Conservation (phyloP, 192 early-diverging fungal genomes). For the Lunasporangiospora selenospora region DNA sequence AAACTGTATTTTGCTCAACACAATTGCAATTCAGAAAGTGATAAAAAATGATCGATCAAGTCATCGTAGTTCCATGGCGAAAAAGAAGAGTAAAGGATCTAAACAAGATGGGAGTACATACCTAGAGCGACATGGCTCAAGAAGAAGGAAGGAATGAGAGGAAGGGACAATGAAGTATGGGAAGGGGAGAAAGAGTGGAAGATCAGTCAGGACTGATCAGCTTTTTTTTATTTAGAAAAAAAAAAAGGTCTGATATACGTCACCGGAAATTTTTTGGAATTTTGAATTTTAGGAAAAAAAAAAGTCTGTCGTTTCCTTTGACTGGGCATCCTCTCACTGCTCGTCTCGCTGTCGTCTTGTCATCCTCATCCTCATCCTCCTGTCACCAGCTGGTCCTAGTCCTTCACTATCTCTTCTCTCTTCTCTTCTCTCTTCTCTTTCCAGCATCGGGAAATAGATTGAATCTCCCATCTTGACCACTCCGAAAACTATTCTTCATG, state of each 20-base stretch:
- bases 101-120: too few relatives aligned
- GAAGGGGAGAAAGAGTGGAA: not conserved
- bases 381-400: not conserved
- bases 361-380: not conserved
- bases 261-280: too few relatives aligned
- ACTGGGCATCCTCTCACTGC: not conserved
- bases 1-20: slow-evolving; percentile 49
- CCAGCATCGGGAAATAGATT: not conserved
- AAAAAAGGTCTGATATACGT: not conserved
- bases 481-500: too few relatives aligned
- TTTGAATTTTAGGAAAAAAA: not conserved
- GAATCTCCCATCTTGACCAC: too few relatives aligned
- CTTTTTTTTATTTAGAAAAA: slow-evolving; percentile 9
- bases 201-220: not conserved
- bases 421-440: not conserved
- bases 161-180: too few relatives aligned
- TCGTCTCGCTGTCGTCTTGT: not conserved
- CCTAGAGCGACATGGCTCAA: too few relatives aligned
- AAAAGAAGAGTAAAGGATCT: too few relatives aligned
- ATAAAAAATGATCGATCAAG: slow-evolving; percentile 45
- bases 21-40: slow-evolving; percentile 47
- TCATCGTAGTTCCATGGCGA: slow-evolving; percentile 48
- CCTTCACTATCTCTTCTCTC: not conserved
- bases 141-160: too few relatives aligned
- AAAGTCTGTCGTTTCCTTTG: not conserved